Evolutionary conservation across 2,329 filamentous ascomycete genomes (phyloP), one percentile per base, ranked within the genome.

Genomic region (Scolecobasidium constrictum): DNA sequence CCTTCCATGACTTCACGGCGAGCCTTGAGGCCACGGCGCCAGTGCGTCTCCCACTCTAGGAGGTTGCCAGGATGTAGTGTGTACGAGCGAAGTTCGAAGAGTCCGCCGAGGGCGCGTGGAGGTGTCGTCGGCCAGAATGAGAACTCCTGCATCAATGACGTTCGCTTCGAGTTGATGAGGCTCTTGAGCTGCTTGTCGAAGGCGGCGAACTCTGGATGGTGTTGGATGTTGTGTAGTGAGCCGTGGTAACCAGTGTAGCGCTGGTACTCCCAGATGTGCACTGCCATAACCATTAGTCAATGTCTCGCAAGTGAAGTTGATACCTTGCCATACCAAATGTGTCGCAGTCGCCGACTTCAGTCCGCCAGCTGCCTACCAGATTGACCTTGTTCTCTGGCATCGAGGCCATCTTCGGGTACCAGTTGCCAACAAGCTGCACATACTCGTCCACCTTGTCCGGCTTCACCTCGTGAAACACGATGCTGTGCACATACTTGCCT

Each of bases 231-330:
- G 68, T 95, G 77, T 37, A 94, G 73, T 16, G 92, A 96, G 47
- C 83, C 79, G 64, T 98, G 92, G 64, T 96, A 96, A 47, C 92
- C 92, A 53, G 88, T 75, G 66, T 96, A 98, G 55, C 88, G 83
- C 65, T 96, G 88, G 64, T 98, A 98, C 64, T 98, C 92, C 92
- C 92, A 98, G 56, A 98, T 98, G 62, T 98, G 92, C 40, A 98
- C 92, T 96, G 54, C 18, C 26, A 31, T 7, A 31, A 9, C 26
- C n/a, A 42, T 64, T 56, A 65, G 59, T 51, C 50, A 40, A 40
- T 9, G n/a, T n/a, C 43, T 49, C 5, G 52, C 42, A 20, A 21
- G 23, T n/a, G n/a, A n/a, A 42, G 22, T 13, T 11, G 38, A 13
- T 40, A 40, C 33, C 38, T 7, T 7, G 26, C 9, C 77, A 48